Evolutionary conservation across 768 basidiomycete genomes (phyloP), one percentile per base, ranked within the genome.

Genomic region (Symmetrospora coprosmae): DNA sequence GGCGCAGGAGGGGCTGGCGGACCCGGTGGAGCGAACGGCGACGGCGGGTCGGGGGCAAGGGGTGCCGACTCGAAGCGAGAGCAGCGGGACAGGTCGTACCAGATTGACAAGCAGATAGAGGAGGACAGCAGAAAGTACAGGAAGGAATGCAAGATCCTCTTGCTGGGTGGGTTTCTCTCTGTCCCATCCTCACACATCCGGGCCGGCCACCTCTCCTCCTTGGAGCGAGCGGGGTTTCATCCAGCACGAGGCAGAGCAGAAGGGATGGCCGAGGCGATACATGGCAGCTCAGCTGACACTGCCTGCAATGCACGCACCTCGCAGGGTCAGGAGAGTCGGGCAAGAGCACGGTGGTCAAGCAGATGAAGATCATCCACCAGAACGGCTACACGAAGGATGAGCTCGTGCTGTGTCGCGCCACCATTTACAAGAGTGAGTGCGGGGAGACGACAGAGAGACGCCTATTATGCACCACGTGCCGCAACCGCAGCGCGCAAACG

Each of bases 341-440:
- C 5, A 96, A 96, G 74, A 83, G 82, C 3, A 97, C 91, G 0
- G 88, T 97, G 65, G 89, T 94, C 34, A 96, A 97, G 71, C 91
- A 97, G 73, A 94, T 97, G 90, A 94, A 92, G 78, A 91, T 96
- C 60, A 90, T 96, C 48, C 86, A 97, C 72, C 86, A 92, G 72
- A 82, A 83, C 63, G 91, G 91, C 13, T 97, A 89, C 74, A 80
- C 82, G 2, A 73, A 74, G 7, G 79, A 84, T 0, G 89, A 94
- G 71, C 80, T 88, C 27, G 76, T 82, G 62, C 77, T 80, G 2
- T 92, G 81, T 75, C 77, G 84, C 19, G 79, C 82, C 0, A 82
- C 83, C 30, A 82, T 97, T 47, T 88, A 84, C 74, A 81, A 82
- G 67, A 86, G 74, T 71, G 30, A 14, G 51, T 60, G 0, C 9